A percentile compares a stretch with the other conserved stretches of the same genome.
phyloP scores from a whole-genome alignment of 2,329 filamentous ascomycete species.

The Boeremia lycopersici region DNA sequence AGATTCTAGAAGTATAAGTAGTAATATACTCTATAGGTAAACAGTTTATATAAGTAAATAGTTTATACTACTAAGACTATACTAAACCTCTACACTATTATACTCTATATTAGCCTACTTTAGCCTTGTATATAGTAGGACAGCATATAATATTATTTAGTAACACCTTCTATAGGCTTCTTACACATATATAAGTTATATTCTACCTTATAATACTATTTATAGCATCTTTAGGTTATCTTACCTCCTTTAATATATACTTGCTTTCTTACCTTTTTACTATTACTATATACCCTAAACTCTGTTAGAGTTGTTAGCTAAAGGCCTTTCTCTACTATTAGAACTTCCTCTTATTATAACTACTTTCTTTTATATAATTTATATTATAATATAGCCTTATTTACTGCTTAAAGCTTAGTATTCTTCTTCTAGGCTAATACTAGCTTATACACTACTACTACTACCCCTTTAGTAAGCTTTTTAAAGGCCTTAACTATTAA shows the following conservation, averaged over 20 bases:
- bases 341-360: neutral
- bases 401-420: neutral
- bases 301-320: neutral
- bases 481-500: no score
- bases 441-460: no score
- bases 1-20: no score
- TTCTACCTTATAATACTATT: neutral
- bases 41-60: no score
- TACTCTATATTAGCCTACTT: no score
- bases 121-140: no score
- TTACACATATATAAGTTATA: neutral
- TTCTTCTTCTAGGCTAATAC: no score
- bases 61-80: no score
- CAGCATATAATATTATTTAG: neutral
- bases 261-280: neutral
- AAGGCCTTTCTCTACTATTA: neutral
- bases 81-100: no score
- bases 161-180: neutral
- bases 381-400: neutral
- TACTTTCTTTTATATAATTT: neutral
- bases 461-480: no score
- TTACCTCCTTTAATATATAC: neutral
- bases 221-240: neutral
- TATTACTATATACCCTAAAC: slow-evolving; percentile 1
- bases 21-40: no score